Conservation (phyloP, 2,329 filamentous ascomycete species). For the Fusarium nodosum region DNA sequence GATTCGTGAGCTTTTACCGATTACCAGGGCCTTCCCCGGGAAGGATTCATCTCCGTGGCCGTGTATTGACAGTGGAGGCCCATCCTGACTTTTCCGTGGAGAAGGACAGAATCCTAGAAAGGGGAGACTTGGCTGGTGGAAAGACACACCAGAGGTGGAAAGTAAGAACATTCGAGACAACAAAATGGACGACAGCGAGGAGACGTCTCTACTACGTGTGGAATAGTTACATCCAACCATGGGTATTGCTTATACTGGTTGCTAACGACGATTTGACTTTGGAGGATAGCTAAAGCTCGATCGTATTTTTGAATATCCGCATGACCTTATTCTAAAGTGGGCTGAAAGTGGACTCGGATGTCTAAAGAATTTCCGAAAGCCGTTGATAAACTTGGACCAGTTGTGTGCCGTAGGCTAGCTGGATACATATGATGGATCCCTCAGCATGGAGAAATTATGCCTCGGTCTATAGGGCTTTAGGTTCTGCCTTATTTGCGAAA, state of each 20-base stretch:
- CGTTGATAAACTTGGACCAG: not conserved
- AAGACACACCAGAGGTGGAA: fast-evolving
- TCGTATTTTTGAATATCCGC: not conserved
- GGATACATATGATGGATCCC: not conserved
- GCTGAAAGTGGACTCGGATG: not conserved
- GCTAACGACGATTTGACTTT: not conserved
- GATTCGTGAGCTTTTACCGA: constrained; percentile 11
- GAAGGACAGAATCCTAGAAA: constrained; percentile 13
- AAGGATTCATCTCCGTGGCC: not conserved
- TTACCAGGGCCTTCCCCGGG: not conserved
- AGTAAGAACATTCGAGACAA: not conserved
- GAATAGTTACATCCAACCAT: no score
- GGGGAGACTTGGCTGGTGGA: not conserved
- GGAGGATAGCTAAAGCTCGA: fast-evolving
- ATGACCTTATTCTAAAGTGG: not conserved
- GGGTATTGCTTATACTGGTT: no score
- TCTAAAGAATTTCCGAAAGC: not conserved
- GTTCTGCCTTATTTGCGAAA: not conserved
- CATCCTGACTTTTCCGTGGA: not conserved
- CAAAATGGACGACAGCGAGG: not conserved
- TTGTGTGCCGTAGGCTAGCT: no score
- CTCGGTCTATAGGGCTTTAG: not conserved
- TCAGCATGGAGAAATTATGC: not conserved
- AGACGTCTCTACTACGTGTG: not conserved
- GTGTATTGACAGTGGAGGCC: not conserved